Base-by-base conservation (phyloP, 2,329 filamentous ascomycete species). In the Epichloe coenophiala region DNA sequence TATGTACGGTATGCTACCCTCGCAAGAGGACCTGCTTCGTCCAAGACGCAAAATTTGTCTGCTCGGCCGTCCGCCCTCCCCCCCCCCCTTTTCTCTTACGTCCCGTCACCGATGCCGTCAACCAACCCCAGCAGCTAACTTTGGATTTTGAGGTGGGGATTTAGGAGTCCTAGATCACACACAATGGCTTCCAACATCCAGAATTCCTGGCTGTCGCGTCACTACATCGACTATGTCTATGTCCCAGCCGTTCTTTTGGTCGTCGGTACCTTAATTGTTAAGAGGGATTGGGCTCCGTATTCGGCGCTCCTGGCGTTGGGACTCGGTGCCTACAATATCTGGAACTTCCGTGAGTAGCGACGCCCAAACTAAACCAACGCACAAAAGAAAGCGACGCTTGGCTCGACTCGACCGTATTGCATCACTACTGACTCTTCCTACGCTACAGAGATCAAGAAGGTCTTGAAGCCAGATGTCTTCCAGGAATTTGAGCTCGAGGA, bases 401-500 rank as follows among this genome's bases (percentile, higher is more conserved):
- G 19, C 43, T 46, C 40, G 13, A 40, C 36, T 38, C 19, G 38
- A 43, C 42, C 42, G 39, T 52, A 54, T 19, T 8, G 58, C 56
- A 57, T 46, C 50, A 33, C 43, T 35, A 33, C 43, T 35, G 35
- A 48, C 40, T 21, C 2, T 45, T 40, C 17, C 19, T 36, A 21
- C 41, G 41, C 21, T 51, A 31, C 66, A 89, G 88, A 82, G 65
- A 76, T 82, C 55, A 81, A 84, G 68, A 89, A 87, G 70, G 83
- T 93, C 57, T 80, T 98, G 60, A 91, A 91, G 72, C 88, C 90
- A 35, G 81, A 83, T 59, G 76, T 77, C 47, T 96, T 95, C 78
- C 89, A 96, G 68, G 80, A 95, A 52, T 96, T 96, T 65, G 84
- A 88, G 66, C 83, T 98, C 60, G 84, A 86, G 69, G 88, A 97